These are phyloP conservation scores for Aspergillus steynii DNA, from an alignment of 495 filamentous ascomycete genomes.

Conservation along the genomic window DNA sequence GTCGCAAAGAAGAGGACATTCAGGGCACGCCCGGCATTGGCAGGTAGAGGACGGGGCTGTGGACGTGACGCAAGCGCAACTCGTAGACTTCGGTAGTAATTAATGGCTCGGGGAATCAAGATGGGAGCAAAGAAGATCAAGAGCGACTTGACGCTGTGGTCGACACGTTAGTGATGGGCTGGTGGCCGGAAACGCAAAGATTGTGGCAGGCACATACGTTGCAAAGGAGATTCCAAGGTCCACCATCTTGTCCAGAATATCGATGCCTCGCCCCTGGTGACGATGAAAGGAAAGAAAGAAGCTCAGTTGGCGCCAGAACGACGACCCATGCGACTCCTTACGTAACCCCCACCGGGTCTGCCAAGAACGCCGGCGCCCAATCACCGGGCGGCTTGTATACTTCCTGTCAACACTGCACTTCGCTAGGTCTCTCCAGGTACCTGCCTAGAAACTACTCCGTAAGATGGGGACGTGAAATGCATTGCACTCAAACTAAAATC, in stretches of 20 bases:
- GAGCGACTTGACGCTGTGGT: conserved; percentile 69
- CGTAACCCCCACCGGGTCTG: too few species aligned
- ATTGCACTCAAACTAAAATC: too few species aligned
- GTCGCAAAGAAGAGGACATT: conserved; percentile 60
- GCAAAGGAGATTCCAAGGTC: conserved; percentile 35
- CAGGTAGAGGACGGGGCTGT: conserved; percentile 48
- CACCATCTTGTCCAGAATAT: conserved; percentile 25
- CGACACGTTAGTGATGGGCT: conserved; percentile 12
- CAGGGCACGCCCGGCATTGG: conserved; percentile 50
- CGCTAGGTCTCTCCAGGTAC: too few species aligned
- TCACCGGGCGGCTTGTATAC: not conserved
- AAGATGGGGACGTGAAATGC: too few species aligned
- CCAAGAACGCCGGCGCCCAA: not conserved
- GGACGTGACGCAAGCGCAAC: conserved; percentile 58
- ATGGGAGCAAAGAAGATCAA: conserved; percentile 85
- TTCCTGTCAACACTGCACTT: not conserved
- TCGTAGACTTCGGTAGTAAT: conserved; percentile 66
- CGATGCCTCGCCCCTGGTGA: not conserved
- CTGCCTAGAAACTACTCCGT: too few species aligned
- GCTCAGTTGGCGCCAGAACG: not conserved
- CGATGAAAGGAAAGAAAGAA: not conserved
- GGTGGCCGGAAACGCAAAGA: not conserved
- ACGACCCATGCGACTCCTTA: too few species aligned
- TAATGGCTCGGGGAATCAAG: conserved; percentile 69
- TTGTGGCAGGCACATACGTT: conserved; percentile 32